phyloP scores from a whole-genome alignment of 2,329 filamentous ascomycete genomes.

The Sarocladiaceae sp. region DNA sequence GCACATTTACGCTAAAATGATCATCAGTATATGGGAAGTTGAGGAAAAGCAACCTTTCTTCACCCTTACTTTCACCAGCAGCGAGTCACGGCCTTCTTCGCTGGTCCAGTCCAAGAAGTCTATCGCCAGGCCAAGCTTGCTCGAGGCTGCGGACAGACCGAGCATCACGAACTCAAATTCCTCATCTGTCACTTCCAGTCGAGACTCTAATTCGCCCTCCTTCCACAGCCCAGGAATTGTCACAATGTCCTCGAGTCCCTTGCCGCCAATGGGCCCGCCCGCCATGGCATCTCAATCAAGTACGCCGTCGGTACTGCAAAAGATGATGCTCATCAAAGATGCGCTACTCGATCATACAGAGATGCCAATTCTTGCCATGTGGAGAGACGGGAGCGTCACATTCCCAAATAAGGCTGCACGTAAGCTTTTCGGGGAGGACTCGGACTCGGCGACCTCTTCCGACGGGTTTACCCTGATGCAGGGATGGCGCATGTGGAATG shows the following conservation, averaged over 20 bases:
- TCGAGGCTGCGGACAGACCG: slow-evolving; percentile 43
- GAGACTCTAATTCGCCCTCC: slow-evolving; percentile 42
- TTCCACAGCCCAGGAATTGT: slow-evolving; percentile 48
- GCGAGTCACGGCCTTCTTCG: slow-evolving; percentile 34
- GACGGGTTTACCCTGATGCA: slow-evolving; percentile 54
- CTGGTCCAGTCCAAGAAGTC: slow-evolving; percentile 30
- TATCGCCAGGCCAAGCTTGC: slow-evolving; percentile 32
- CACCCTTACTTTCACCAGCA: slow-evolving; percentile 70
- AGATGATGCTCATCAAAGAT: slow-evolving; percentile 72
- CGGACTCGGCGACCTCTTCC: slow-evolving; percentile 32
- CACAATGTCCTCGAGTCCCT: slow-evolving; percentile 52
- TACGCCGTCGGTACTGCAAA: slow-evolving; percentile 65
- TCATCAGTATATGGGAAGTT: slow-evolving; percentile 69
- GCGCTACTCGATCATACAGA: slow-evolving; percentile 71
- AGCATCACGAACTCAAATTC: slow-evolving; percentile 40
- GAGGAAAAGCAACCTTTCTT: slow-evolving; percentile 65
- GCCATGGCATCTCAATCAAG: slow-evolving; percentile 48
- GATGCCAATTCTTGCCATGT: slow-evolving; percentile 74
- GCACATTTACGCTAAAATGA: slow-evolving; percentile 65
- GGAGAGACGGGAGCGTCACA: slow-evolving; percentile 72
- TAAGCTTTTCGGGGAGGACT: slow-evolving; percentile 41
- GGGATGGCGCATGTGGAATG: slow-evolving; percentile 59
- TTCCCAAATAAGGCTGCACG: slow-evolving; percentile 67
- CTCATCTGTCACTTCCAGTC: slow-evolving; percentile 42
- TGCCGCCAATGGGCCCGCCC: slow-evolving; percentile 65